Evolutionary conservation across 148 eudicot genomes (phyloP), one percentile per base, ranked within the genome.

Genomic region (Rheum nobile): DNA sequence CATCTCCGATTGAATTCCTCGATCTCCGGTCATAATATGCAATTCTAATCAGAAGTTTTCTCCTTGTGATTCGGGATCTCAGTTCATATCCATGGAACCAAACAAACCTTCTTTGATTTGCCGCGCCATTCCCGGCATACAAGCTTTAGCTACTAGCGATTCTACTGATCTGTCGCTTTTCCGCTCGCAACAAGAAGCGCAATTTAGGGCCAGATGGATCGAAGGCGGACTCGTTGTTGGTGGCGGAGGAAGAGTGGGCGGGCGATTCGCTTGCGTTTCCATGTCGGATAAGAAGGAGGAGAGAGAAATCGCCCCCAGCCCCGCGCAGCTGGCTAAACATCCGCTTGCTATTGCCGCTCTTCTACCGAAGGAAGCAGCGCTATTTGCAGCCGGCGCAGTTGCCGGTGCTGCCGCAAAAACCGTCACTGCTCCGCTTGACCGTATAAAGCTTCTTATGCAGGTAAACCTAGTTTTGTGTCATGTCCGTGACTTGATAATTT

Each of bases 361-460:
- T 75, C 79, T 93, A 6, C 96, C 98, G 1, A 85, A 71, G 77
- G 93, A 87, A 5, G 88, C 82, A 2, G 86, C 98, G 17, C 88
- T 93, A 6, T 90, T 93, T 32, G 86, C 84, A 32, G 93, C 98
- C 22, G 98, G 98, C 4, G 97, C 97, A 0, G 69, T 91, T 74
- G 95, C 95, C 28, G 97, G 98, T 8, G 96, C 93, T 31, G 90
- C 89, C 7, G 93, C 97, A 1, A 94, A 94, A 72, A 82, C 90
- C 16, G 79, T 94, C 52, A 94, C 93, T 12, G 98, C 97, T 11
- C 98, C 98, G 21, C 96, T 91, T 35, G 97, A 94, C 76, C 91
- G 98, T 1, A 84, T 91, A 59, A 94, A 94, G 91, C 90, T 94
- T 71, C 89, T 93, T 42, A 87, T 93, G 98, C 98, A 93, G 93